Percentiles rank a stretch among this genome's conserved stretches.
Evolutionary conservation across 495 filamentous ascomycete genomes (phyloP).

Genomic region (Penicillium riverlandense): DNA sequence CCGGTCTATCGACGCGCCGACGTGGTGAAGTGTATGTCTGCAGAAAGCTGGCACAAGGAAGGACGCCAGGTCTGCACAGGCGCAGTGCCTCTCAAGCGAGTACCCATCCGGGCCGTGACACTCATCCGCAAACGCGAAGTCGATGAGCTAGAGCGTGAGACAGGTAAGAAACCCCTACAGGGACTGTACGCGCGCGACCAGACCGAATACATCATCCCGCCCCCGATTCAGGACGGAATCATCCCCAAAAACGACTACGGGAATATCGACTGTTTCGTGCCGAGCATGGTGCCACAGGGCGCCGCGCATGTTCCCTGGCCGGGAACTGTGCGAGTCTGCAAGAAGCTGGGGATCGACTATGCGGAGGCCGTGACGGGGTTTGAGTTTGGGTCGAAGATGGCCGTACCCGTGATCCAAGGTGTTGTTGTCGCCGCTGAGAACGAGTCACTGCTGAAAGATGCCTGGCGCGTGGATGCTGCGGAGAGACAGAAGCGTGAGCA

Average conservation of each 20-base stretch:
- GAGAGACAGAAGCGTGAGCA: constrained; percentile 74
- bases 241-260: constrained; percentile 95
- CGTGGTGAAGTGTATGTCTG: constrained; percentile 77
- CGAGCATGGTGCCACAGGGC: constrained; percentile 82
- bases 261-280: constrained; percentile 93
- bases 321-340: constrained; percentile 72
- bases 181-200: constrained; percentile 80
- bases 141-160: constrained; percentile 69
- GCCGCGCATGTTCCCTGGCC: constrained; percentile 77
- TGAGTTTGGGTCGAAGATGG: constrained; percentile 89
- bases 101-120: constrained; percentile 87
- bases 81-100: constrained; percentile 71
- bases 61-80: constrained; percentile 67
- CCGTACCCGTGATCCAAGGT: constrained; percentile 83
- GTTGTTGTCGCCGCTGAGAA: constrained; percentile 83
- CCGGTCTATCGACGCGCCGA: constrained; percentile 76
- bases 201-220: constrained; percentile 83
- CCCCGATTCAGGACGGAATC: constrained; percentile 75
- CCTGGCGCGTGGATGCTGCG: constrained; percentile 73
- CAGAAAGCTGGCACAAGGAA: constrained; percentile 97
- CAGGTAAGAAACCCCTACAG: constrained; percentile 77
- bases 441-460: constrained; percentile 65
- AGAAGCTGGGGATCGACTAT: constrained; percentile 75
- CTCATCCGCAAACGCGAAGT: constrained; percentile 83
- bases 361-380: constrained; percentile 96